Percentiles rank a stretch among this genome's conserved stretches.
phyloP scores from a whole-genome alignment of 1,284 basidiomycete genomes.

The Lentinus polychrous region DNA sequence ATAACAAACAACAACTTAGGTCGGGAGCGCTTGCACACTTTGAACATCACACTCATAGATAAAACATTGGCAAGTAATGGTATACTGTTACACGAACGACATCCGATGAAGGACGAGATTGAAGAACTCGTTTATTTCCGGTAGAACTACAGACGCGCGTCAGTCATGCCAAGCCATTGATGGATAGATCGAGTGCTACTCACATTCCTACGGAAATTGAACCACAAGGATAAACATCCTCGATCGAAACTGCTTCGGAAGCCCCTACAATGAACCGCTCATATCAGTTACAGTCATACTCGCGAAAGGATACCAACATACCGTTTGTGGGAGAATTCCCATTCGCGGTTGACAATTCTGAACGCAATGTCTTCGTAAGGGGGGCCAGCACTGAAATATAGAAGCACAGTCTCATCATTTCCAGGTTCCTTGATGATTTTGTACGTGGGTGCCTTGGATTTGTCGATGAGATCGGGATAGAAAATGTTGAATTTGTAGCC shows the following conservation, averaged over 20 bases:
- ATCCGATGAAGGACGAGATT: not conserved
- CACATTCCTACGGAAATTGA: conserved; percentile 83
- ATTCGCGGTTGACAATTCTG: conserved; percentile 94
- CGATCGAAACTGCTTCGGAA: conserved; percentile 83
- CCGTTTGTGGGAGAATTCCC: conserved; percentile 98
- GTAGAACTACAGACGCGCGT: conserved; percentile 50
- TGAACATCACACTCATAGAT: too few species aligned
- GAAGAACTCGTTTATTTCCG: conserved; percentile 52
- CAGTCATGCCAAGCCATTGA: conserved; percentile 9
- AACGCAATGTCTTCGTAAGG: conserved; percentile 99
- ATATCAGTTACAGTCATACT: conserved; percentile 9
- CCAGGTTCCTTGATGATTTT: conserved; percentile 87
- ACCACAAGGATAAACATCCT: conserved; percentile 82
- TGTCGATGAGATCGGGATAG: conserved; percentile 96
- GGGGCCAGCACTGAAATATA: conserved; percentile 94
- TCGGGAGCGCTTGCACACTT: too few species aligned
- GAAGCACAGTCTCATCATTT: conserved; percentile 89
- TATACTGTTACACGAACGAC: too few species aligned
- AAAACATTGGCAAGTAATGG: too few species aligned
- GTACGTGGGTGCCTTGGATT: conserved; percentile 93
- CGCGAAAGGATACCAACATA: conserved; percentile 26
- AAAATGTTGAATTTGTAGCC: conserved; percentile 83
- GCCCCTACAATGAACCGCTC: conserved; percentile 39
- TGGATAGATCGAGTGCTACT: conserved; percentile 25
- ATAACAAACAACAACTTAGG: too few species aligned